Percentiles rank a stretch among this genome's conserved stretches.
phyloP scores from a whole-genome alignment of 2,329 filamentous ascomycete genomes.

The Sporothrix euskadiensis region DNA sequence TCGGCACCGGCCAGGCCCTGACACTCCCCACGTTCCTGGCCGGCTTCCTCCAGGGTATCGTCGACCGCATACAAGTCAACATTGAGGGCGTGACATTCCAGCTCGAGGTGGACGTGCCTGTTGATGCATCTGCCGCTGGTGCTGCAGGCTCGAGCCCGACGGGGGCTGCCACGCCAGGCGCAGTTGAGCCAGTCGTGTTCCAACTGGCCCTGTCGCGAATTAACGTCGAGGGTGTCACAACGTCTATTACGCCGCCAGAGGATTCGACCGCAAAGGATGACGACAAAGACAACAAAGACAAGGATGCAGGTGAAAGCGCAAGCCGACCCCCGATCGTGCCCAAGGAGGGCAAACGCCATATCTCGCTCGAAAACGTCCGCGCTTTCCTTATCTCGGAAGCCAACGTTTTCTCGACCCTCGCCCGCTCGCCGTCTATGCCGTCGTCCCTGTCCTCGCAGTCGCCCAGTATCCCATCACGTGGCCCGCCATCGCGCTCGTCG shows the following conservation, averaged over 20 bases:
- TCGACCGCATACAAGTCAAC: slow-evolving; percentile 68
- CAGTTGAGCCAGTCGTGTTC: slow-evolving; percentile 60
- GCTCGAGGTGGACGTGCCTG: slow-evolving; percentile 61
- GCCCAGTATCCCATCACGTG: slow-evolving; percentile 29
- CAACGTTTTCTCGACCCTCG: slow-evolving; percentile 62
- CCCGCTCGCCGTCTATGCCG: slow-evolving; percentile 58
- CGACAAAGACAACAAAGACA: slow-evolving; percentile 1
- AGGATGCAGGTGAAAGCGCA: background rate
- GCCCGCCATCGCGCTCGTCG: slow-evolving; percentile 35
- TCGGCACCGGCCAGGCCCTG: slow-evolving; percentile 70
- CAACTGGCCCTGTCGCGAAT: slow-evolving; percentile 65
- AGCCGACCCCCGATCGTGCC: slow-evolving; percentile 43
- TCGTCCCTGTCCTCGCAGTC: slow-evolving; percentile 58
- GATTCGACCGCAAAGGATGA: slow-evolving; percentile 30
- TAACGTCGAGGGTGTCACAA: slow-evolving; percentile 66
- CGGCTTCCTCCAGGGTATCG: slow-evolving; percentile 70
- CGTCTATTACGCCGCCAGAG: slow-evolving; percentile 26
- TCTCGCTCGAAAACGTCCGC: slow-evolving; percentile 63
- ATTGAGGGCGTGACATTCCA: slow-evolving; percentile 67
- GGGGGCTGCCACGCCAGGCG: slow-evolving; percentile 35
- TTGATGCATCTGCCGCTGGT: slow-evolving; percentile 42
- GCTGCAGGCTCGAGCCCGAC: slow-evolving; percentile 1
- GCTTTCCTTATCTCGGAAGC: slow-evolving; percentile 68
- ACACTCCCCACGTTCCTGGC: slow-evolving; percentile 70
- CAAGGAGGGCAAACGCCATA: slow-evolving; percentile 65